Evolutionary conservation across 1,139 yeast species (phyloP), one percentile per base, ranked within the genome.

Genomic region (Pichia kudriavzevii): DNA sequence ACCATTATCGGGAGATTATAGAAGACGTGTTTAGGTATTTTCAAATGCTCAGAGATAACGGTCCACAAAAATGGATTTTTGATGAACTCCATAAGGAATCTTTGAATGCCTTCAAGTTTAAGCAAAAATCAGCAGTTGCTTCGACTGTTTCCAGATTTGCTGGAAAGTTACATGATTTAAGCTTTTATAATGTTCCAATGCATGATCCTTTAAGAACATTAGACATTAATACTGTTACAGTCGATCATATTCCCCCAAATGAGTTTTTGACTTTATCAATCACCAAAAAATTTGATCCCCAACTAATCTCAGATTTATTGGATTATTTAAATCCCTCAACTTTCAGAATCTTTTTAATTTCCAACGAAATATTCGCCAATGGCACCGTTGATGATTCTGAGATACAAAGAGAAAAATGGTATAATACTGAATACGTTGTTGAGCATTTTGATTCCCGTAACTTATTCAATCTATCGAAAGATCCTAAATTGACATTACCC

Each of bases 381-480:
- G 19, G 13, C 6, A 44, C 41, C 4, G 45, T 40, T 5, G 43
- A 40, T 3, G 61, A 70, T 22, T 44, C 59, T 15, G 64, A 31
- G 7, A 34, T 43, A 27, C 14, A 37, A 17, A 23, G 40, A 12
- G 98, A 91, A 56, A 66, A 73, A 49, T 88, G 95, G 95, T 91
- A 91, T 52, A 95, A 94, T 5, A 85, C 97, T 1, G 80, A 81
- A 45, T 83, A 85, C 52, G 60, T 71, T 3, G 58, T 69, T 29
- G 66, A 62, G 14, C 61, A 64, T 12, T 55, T 84, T 17, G 61
- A 80, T 9, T 21, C 63, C 15, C 33, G 56, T 2, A 48, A 53
- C 28, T 49, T 80, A 15, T 47, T 59, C 20, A 48, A 49, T 7
- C 38, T 52, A 3, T 40, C 41, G 4, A 11, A 36, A 7, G 36